A percentile compares a stretch with the other conserved stretches of the same genome.
Evolutionary conservation across 1,284 basidiomycete species (phyloP).

Genomic region (Ceratobasidium sp.): DNA sequence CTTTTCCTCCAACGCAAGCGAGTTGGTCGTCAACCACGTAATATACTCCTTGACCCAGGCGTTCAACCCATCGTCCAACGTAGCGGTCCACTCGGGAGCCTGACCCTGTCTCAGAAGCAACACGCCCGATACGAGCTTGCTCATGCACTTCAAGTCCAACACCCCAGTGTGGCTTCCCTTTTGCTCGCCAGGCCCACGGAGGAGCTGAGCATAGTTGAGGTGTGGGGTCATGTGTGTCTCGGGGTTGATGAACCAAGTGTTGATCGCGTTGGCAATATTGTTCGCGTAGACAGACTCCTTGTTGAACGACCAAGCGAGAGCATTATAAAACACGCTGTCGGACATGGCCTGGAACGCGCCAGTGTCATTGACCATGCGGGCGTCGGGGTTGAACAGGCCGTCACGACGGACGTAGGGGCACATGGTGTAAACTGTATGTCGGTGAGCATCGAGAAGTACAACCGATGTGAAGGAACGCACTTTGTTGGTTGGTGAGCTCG

Average conservation of each 20-base stretch:
- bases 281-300: slow-evolving; percentile 42
- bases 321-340: slow-evolving; percentile 48
- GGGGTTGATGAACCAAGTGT: slow-evolving; percentile 48
- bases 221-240: slow-evolving; percentile 49
- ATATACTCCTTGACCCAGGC: slow-evolving; percentile 45
- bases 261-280: slow-evolving; percentile 41
- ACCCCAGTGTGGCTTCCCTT: slow-evolving; percentile 44
- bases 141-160: slow-evolving; percentile 45
- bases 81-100: slow-evolving; percentile 43
- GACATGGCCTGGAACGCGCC: slow-evolving; percentile 46
- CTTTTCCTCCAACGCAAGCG: slow-evolving; percentile 44
- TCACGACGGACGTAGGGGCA: slow-evolving; percentile 42
- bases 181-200: slow-evolving; percentile 46
- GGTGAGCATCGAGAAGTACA: not conserved
- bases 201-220: slow-evolving; percentile 49
- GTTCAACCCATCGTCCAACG: slow-evolving; percentile 43
- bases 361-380: slow-evolving; percentile 47
- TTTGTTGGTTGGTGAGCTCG: slow-evolving; percentile 40
- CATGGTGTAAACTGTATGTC: slow-evolving; percentile 12
- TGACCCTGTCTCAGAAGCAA: slow-evolving; percentile 42
- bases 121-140: slow-evolving; percentile 45
- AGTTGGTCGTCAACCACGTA: slow-evolving; percentile 44
- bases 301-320: slow-evolving; percentile 48
- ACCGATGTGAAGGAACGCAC: slow-evolving; percentile 14
- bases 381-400: slow-evolving; percentile 50